Base-by-base conservation (phyloP, 2,329 filamentous ascomycete genomes). In the Xylaria polymorpha region DNA sequence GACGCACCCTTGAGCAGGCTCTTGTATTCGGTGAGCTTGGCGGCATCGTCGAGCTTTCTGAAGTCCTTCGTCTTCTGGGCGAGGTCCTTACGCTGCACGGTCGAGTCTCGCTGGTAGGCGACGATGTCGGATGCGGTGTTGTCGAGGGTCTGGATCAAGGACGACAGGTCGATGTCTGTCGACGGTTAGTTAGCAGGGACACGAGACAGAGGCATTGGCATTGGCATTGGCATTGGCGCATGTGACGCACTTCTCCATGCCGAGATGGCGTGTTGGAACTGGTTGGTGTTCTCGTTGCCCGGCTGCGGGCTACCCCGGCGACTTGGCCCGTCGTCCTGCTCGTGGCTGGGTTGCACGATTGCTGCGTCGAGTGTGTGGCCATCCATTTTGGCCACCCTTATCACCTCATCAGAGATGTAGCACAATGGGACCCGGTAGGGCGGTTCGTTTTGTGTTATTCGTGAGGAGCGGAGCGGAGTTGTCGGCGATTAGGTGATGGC, bases 61-160 rank as follows among this genome's bases (percentile, higher is more conserved):
- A 98, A 99, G 76, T 98, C 95, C 78, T 99, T 99, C 0, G 96
- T 99, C 85, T 98, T 98, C 79, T 98, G 94, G n/a, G 97, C 96
- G 22, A 99, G 85, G 70, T 99, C 97, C 79, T 99, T 99, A 62
- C 96, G 88, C 80, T 99, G 95, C 0, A 98, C 91, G 4, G 97
- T 92, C n/a, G 95, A 93, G 80, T 98, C 96, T 75, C 94, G 89
- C 79, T 99, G 97, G 79, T 97, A 94, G 57, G 92, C 85, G 61
- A 98, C 94, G 71, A 99, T 94, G 76, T 98, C 96, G 12, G 94
- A 95, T n/a, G 96, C 96, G 3, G 94, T 95, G 68, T 91, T 92
- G 81, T 99, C 96, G 71, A 99, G 90, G 73, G 88, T 92, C 39
- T 94, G 91, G 70, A 97, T 89, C 73, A 98, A 88, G 29, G 88